phyloP scores from a whole-genome alignment of 2,329 filamentous ascomycete species.

The Fusarium paranaense region DNA sequence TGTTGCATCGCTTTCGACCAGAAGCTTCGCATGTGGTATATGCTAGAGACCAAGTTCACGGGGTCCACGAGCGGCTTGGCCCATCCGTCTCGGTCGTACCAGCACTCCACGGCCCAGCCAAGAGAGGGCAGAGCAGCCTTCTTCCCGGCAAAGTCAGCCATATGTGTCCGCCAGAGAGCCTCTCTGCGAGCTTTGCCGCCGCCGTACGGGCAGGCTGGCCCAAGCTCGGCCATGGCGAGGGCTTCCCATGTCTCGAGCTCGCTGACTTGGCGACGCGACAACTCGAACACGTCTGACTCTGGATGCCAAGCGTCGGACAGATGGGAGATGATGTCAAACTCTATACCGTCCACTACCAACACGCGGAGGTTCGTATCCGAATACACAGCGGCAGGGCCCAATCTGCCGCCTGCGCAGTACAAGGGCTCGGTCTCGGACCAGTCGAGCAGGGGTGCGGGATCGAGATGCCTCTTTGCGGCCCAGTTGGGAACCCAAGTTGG shows the following conservation, averaged over 20 bases:
- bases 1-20: background rate
- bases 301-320: background rate
- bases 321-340: background rate
- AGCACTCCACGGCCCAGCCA: background rate
- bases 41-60: background rate
- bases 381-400: background rate
- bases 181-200: background rate
- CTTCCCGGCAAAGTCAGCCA: background rate
- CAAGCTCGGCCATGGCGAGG: background rate
- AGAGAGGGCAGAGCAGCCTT: background rate
- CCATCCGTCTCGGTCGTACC: background rate
- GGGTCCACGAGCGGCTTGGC: background rate
- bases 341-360: background rate
- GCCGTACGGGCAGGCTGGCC: background rate
- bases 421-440: background rate
- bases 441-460: background rate
- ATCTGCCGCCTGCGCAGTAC: background rate
- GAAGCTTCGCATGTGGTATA: background rate
- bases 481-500: background rate
- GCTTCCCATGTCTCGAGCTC: background rate
- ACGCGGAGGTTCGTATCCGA: background rate
- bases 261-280: background rate
- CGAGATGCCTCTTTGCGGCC: background rate
- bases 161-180: background rate
- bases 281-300: background rate